A percentile compares a stretch with the other conserved stretches of the same genome.
Evolutionary conservation across 2,329 filamentous ascomycete genomes (phyloP).

Genomic region (Colletotrichum lupini): DNA sequence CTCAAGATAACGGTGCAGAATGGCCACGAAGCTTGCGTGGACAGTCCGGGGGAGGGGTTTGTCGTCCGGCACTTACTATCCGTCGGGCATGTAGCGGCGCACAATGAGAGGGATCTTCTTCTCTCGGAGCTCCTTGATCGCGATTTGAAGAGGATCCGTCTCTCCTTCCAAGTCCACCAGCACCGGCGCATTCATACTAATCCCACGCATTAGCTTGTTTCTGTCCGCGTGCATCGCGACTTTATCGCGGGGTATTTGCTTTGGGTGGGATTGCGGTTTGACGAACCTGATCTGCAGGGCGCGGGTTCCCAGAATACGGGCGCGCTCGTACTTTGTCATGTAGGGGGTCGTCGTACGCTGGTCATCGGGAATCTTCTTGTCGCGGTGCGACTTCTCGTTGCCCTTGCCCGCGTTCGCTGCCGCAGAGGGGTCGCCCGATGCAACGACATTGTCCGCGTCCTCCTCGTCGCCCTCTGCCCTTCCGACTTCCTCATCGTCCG

Average conservation of each 20-base stretch:
- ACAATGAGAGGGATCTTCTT: conserved; percentile 99
- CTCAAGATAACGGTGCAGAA: neutral
- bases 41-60: neutral
- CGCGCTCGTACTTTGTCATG: conserved; percentile 99
- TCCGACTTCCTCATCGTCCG: conserved; percentile 67
- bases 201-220: conserved; percentile 33
- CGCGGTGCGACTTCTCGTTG: conserved; percentile 68
- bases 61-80: conserved; percentile 74
- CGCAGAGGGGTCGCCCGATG: conserved; percentile 71
- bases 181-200: conserved; percentile 95
- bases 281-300: conserved; percentile 95
- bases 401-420: conserved; percentile 64
- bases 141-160: conserved; percentile 97
- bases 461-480: conserved; percentile 65
- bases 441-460: conserved; percentile 68
- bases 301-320: conserved; percentile 90
- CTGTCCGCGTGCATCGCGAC: neutral
- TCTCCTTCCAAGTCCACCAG: conserved; percentile 97
- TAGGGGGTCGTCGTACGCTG: conserved; percentile 94
- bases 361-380: conserved; percentile 92
- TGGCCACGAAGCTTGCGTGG: conserved; percentile 4
- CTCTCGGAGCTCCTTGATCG: conserved; percentile 95
- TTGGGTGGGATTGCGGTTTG: neutral
- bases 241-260: neutral
- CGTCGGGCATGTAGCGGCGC: conserved; percentile 94